phyloP scores from a whole-genome alignment of 495 filamentous ascomycete genomes.

The Talaromyces ruber region DNA sequence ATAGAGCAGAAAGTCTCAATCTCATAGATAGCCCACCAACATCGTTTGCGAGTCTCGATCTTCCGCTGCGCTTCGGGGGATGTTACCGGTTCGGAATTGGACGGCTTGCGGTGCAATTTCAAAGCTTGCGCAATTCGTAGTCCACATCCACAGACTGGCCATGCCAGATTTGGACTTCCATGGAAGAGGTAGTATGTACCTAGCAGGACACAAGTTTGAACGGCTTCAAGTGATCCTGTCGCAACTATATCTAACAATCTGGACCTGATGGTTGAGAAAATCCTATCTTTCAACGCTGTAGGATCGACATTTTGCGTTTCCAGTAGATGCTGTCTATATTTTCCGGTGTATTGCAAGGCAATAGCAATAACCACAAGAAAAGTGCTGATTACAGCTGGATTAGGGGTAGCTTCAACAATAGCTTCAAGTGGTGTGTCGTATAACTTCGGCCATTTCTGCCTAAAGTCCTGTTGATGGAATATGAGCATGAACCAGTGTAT shows the following conservation, averaged over 20 bases:
- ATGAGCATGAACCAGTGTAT: constrained; percentile 32
- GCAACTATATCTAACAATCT: no score
- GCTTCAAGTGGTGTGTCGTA: constrained; percentile 6
- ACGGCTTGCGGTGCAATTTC: constrained; percentile 16
- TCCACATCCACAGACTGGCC: constrained; percentile 29
- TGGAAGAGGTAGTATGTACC: constrained; percentile 23
- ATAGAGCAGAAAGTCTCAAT: constrained; percentile 31
- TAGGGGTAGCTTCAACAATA: not conserved
- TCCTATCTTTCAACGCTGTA: no score
- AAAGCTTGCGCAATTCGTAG: constrained; percentile 27
- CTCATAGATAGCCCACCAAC: constrained; percentile 35
- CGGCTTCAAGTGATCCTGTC: no score
- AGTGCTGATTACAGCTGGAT: no score
- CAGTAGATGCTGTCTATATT: no score
- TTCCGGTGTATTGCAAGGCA: no score
- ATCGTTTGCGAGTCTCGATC: constrained; percentile 25
- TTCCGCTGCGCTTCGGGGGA: constrained; percentile 3
- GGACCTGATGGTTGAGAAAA: no score
- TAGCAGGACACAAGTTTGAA: no score
- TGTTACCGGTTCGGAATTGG: no score
- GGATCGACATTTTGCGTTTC: no score
- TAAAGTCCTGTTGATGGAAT: constrained; percentile 28
- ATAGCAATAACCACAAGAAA: no score
- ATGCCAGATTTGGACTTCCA: constrained; percentile 23
- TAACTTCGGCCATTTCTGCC: constrained; percentile 17